Evolutionary conservation across 2,329 filamentous ascomycete species (phyloP).

Genomic region (Clonostachys byssicola): DNA sequence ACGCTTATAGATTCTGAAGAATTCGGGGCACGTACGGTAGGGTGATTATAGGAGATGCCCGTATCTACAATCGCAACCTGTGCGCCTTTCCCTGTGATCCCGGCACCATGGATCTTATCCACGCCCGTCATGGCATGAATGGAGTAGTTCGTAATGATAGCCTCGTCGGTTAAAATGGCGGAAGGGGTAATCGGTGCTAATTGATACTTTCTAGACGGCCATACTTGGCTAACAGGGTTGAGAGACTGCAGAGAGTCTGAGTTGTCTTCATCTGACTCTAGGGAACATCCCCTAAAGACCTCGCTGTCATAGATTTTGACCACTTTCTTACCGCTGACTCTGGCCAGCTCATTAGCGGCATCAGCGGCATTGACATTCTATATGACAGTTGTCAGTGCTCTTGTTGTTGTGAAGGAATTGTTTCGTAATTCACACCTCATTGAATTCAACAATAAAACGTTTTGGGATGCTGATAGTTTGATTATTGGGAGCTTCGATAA

Average conservation of each 20-base stretch:
- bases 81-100: constrained; percentile 14
- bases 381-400: neutral
- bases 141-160: neutral
- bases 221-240: constrained; percentile 5
- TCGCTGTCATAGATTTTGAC: constrained; percentile 2
- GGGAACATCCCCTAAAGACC: constrained; percentile 3
- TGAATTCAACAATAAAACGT: neutral
- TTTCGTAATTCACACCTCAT: neutral
- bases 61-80: constrained; percentile 18
- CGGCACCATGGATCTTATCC: constrained; percentile 11
- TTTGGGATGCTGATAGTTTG: neutral
- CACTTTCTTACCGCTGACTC: neutral
- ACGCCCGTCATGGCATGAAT: constrained; percentile 16
- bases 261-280: constrained; percentile 8
- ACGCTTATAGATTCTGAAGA: neutral
- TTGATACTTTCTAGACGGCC: constrained; percentile 4
- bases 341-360: neutral
- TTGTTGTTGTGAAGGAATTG: neutral
- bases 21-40: neutral
- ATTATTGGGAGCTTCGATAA: too few species aligned
- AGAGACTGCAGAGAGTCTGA: constrained; percentile 9
- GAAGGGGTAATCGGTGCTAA: neutral
- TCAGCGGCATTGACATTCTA: neutral
- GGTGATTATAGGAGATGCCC: constrained; percentile 15
- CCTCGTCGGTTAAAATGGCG: neutral